Conservation (phyloP, 257 asterid species). For the Scutellaria minor region DNA sequence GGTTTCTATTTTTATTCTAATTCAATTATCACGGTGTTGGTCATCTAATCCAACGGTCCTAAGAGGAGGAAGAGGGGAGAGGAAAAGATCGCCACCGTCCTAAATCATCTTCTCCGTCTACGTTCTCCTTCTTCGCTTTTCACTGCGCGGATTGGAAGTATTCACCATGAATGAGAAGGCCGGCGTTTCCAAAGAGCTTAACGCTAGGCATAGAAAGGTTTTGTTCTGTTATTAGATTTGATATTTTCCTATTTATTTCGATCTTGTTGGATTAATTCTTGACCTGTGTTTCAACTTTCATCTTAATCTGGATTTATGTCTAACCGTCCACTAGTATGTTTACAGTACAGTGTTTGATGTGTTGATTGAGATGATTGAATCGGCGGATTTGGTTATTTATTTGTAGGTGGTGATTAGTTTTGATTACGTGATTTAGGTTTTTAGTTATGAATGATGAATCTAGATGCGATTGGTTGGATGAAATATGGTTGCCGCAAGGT, state of each 20-base stretch:
- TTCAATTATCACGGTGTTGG: constrained; percentile 34
- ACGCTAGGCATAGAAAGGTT: constrained; percentile 94
- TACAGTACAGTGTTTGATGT: constrained; percentile 1
- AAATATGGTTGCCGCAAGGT: constrained; percentile 3
- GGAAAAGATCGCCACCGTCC: constrained; percentile 39
- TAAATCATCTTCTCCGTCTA: constrained; percentile 19
- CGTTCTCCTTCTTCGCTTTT: constrained; percentile 36
- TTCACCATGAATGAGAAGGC: constrained; percentile 93
- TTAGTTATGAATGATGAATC: constrained; percentile 11
- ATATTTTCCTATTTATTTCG: constrained; percentile 8
- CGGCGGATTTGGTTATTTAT: constrained; percentile 11
- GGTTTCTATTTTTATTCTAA: constrained; percentile 12
- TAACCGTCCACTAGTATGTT: neutral
- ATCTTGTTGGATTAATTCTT: constrained; percentile 22
- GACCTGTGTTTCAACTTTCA: constrained; percentile 23
- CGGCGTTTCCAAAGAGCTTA: constrained; percentile 93
- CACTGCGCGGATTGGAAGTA: constrained; percentile 29
- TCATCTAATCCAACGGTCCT: constrained; percentile 41
- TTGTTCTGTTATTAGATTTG: constrained; percentile 11
- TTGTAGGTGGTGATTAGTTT: constrained; percentile 20
- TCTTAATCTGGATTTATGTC: constrained; percentile 30
- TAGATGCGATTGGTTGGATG: constrained; percentile 32
- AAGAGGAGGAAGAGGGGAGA: constrained; percentile 42
- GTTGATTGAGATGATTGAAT: constrained; percentile 21
- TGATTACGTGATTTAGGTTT: constrained; percentile 29